Evolutionary conservation across 768 basidiomycete species (phyloP).

Genomic region (Leccinum variicolor): DNA sequence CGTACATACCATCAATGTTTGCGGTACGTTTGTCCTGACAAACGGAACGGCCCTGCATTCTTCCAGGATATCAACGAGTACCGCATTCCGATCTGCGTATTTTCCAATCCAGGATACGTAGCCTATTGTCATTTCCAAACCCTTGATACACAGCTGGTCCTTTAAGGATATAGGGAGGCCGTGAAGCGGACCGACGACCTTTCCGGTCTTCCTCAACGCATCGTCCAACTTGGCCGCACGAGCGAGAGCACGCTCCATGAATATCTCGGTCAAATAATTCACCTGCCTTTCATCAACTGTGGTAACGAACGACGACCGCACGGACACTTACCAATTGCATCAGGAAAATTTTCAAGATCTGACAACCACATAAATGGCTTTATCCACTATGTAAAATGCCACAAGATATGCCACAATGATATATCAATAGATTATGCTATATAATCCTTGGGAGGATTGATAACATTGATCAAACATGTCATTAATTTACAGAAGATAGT

Average conservation of each 20-base stretch:
- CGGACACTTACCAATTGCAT: constrained; percentile 50
- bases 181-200: constrained; percentile 67
- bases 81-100: constrained; percentile 41
- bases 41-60: constrained; percentile 68
- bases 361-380: too few species aligned
- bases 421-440: too few species aligned
- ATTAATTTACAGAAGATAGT: too few species aligned
- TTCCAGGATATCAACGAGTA: constrained; percentile 63
- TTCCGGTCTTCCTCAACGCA: constrained; percentile 56
- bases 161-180: constrained; percentile 75
- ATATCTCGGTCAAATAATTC: constrained; percentile 84
- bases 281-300: constrained; percentile 38
- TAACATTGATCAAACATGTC: too few species aligned
- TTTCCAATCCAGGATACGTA: constrained; percentile 44
- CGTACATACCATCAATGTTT: constrained; percentile 62
- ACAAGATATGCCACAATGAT: too few species aligned
- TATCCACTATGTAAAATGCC: too few species aligned
- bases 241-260: constrained; percentile 63
- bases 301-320: background rate
- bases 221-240: constrained; percentile 68
- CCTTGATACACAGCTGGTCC: constrained; percentile 68
- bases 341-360: too few species aligned
- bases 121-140: constrained; percentile 68
- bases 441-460: too few species aligned
- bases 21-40: constrained; percentile 71